phyloP scores from a whole-genome alignment of 2,329 filamentous ascomycete species.

The Shiraia bambusicola region DNA sequence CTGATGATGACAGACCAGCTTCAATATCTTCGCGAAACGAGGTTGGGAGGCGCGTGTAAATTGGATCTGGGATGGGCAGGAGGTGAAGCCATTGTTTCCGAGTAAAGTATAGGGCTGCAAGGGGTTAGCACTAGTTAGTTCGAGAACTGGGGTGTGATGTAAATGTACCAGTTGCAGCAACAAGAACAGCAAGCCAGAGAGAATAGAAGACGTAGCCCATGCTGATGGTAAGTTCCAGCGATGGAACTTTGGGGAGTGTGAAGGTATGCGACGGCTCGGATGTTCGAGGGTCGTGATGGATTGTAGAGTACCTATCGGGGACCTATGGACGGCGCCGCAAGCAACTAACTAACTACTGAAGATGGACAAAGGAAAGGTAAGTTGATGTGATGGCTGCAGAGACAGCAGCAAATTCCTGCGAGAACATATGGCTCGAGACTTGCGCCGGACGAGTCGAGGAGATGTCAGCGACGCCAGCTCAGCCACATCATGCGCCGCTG shows the following conservation, averaged over 20 bases:
- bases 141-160: slow-evolving; percentile 3
- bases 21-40: slow-evolving; percentile 85
- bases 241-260: slow-evolving; percentile 3
- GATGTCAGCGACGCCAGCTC: neutral
- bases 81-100: slow-evolving; percentile 74
- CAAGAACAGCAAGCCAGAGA: slow-evolving; percentile 69
- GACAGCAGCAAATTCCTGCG: neutral
- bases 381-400: slow-evolving; percentile 2
- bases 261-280: slow-evolving; percentile 14
- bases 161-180: slow-evolving; percentile 66
- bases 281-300: neutral
- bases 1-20: slow-evolving; percentile 76
- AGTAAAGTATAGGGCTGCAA: slow-evolving; percentile 72
- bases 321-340: slow-evolving; percentile 7
- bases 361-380: slow-evolving; percentile 14
- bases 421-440: too few relatives aligned
- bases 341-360: slow-evolving; percentile 4
- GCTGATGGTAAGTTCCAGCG: slow-evolving; percentile 24
- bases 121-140: slow-evolving; percentile 14
- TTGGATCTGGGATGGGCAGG: slow-evolving; percentile 62
- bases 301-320: slow-evolving; percentile 16
- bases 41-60: slow-evolving; percentile 76
- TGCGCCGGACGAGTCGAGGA: neutral
- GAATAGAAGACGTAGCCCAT: slow-evolving; percentile 85
- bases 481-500: neutral